Evolutionary conservation across 495 filamentous ascomycete genomes (phyloP), one percentile per base, ranked within the genome.

Genomic region (Neurospora africana): DNA sequence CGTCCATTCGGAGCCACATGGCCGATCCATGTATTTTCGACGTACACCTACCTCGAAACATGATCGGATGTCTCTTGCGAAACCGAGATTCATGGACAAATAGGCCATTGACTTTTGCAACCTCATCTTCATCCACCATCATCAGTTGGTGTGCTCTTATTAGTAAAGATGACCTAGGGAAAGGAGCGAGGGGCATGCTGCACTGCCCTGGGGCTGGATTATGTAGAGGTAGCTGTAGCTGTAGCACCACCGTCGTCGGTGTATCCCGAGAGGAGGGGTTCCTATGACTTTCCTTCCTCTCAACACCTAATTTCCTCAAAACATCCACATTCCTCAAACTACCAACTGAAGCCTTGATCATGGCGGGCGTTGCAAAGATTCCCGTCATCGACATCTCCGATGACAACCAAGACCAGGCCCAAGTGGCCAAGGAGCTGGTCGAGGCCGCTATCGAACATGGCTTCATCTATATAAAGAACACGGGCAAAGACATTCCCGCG

Each of bases 391-490:
- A 97, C 78, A 88, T 98, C 77, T 89, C 86, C 4, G 82, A 84
- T 53, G 76, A 84, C 6, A 81, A 83, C 33, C 79, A 81, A 58
- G 81, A 88, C 72, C 23, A 82, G 15, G 30, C 37, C 3, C 71
- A 87, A 74, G 87, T 89, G 71, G 92, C 92, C 68, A 86, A 87
- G 72, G 82, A 90, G 53, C 86, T 98, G 40, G 89, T 98, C 37
- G 86, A 92, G 72, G 95, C 94, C 1, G 92, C 92, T 9, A 85
- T 90, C 40, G 87, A 89, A 35, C 89, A 92, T 79, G 95, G 95
- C 68, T 98, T 98, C 78, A 86, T 98, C 38, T 98, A 95, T 81
- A 89, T 98, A 76, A 91, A 89, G 72, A 84, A 87, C 71, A 87
- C 86, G 19, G 87, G 88, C 39, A 83, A 80, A 6, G 89, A 91